Conservation (phyloP, 805 yeast genomes). For the Ogataea pignaliae region DNA sequence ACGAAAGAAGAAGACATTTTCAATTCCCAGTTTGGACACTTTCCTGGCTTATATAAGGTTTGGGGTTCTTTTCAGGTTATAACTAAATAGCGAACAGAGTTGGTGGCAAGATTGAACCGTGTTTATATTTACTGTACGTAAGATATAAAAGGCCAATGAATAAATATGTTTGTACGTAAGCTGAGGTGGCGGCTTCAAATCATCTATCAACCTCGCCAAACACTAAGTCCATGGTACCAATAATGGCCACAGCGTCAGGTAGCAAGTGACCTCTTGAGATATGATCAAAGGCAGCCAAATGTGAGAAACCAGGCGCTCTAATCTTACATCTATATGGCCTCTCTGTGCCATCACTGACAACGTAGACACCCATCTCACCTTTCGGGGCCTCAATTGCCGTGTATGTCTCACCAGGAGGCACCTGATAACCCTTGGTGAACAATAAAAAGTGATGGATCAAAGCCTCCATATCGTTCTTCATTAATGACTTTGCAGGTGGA, state of each 20-base stretch:
- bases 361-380: conserved; percentile 91
- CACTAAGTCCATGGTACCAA: conserved; percentile 93
- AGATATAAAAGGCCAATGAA: conserved; percentile 3
- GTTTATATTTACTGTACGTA: background rate
- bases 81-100: too few relatives aligned
- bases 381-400: conserved; percentile 92
- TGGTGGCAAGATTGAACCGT: too few relatives aligned
- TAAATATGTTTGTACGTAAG: conserved; percentile 1
- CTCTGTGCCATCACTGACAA: conserved; percentile 85
- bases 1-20: too few relatives aligned
- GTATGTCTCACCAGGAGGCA: conserved; percentile 88
- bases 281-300: conserved; percentile 83
- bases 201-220: conserved; percentile 93
- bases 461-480: conserved; percentile 93
- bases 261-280: conserved; percentile 80
- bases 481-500: conserved; percentile 74
- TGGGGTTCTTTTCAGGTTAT: too few relatives aligned
- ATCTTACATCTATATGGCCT: conserved; percentile 90
- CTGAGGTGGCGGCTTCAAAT: conserved; percentile 3
- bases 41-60: too few relatives aligned
- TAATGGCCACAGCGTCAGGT: conserved; percentile 90
- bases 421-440: conserved; percentile 84
- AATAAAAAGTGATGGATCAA: conserved; percentile 84
- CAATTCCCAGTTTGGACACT: too few relatives aligned
- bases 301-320: conserved; percentile 93